Evolutionary conservation across 2,329 filamentous ascomycete species (phyloP), one percentile per base, ranked within the genome.

Genomic region (Neonectria coccinea): DNA sequence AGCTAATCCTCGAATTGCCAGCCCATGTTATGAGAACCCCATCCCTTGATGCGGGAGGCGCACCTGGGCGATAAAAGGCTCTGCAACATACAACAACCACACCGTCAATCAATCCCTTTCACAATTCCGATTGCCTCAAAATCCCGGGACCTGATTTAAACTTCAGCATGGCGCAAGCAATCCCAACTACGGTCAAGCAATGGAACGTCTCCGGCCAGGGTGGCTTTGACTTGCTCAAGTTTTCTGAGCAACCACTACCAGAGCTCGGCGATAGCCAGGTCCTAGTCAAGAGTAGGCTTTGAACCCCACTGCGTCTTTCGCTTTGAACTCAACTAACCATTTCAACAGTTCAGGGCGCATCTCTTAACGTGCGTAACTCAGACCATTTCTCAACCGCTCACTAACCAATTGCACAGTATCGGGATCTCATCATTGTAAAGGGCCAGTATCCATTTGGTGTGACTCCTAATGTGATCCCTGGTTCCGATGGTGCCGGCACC

Each of bases 241-340:
- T 86, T 70, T 79, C 84, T 64, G 83, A 88, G 69, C 79, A 85
- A 52, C 83, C 83, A 1, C 73, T 92, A 3, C 88, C 90, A 14
- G 79, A 87, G 68, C 74, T 91, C 1, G 91, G 91, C 51, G 90
- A 93, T 59, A 86, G 86, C 66, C 88, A 94, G 27, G 90, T 93
- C 6, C 83, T 94, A 36, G 88, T 94, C 70, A 91, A 90, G 77
- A 59, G 78, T 79, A 60, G 39, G 77, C 47, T 51, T 11, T n/a
- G 72, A 22, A 16, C 27, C 31, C 31, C 51, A 50, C 10, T 2
- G 18, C 8, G 22, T 16, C 22, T 25, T 16, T 14, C 33, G 11
- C 25, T 18, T 31, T 12, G 29, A 29, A 42, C 1, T 20, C 16
- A 11, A 29, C 66, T 67, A 65, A 74, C 56, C 8, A 44, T 9